These are phyloP conservation scores for Spathaspora girioi DNA, from an alignment of 805 yeast genomes.

Conservation along the genomic window DNA sequence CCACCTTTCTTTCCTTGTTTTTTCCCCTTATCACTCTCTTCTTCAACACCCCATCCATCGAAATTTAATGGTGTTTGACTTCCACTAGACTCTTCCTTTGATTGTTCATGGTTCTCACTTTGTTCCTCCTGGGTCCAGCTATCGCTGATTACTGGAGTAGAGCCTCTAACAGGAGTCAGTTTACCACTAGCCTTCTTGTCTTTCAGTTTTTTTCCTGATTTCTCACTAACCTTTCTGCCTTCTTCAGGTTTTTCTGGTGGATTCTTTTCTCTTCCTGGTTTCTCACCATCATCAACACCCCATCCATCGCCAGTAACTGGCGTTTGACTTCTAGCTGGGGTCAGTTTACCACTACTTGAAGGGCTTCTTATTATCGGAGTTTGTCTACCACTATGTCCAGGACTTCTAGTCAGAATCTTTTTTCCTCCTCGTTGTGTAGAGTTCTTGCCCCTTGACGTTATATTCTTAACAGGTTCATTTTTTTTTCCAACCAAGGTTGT, in stretches of 20 bases:
- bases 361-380: conserved; percentile 1
- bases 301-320: background rate
- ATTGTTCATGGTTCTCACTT: background rate
- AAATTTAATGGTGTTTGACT: background rate
- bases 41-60: background rate
- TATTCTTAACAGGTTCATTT: background rate
- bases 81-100: background rate
- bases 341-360: conserved; percentile 1
- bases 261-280: background rate
- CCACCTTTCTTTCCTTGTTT: too few relatives aligned
- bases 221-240: background rate
- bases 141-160: background rate
- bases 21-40: background rate
- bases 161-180: background rate
- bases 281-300: background rate
- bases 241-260: background rate
- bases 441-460: background rate
- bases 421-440: background rate
- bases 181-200: background rate
- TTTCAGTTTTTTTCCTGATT: background rate
- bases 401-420: background rate
- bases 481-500: conserved; percentile 4
- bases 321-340: background rate
- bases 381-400: background rate
- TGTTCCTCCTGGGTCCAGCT: background rate